A percentile compares a stretch with the other conserved stretches of the same genome.
These are phyloP conservation scores for Fusarium napiforme DNA, from an alignment of 2,329 filamentous ascomycete genomes.

Conservation along the genomic window DNA sequence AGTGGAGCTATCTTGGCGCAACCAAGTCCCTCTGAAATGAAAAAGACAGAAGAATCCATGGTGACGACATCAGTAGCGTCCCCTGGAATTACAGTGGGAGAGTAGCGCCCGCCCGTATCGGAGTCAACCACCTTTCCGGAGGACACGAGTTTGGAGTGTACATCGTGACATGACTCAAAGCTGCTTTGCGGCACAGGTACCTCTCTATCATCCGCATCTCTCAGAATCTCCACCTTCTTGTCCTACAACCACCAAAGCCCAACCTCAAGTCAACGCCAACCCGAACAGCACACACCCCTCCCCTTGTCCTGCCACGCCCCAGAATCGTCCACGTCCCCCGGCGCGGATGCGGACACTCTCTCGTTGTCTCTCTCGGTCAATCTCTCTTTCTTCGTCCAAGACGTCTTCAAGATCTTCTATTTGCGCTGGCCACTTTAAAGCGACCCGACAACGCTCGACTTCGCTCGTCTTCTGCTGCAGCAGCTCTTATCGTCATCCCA, in stretches of 20 bases:
- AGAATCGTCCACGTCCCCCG: constrained; percentile 42
- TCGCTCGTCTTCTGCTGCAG: neutral
- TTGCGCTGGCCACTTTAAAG: constrained; percentile 42
- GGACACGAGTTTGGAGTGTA: constrained; percentile 19
- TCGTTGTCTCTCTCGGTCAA: constrained; percentile 34
- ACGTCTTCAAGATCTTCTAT: constrained; percentile 13
- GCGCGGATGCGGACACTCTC: constrained; percentile 41
- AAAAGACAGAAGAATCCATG: constrained; percentile 1
- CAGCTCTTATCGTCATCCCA: constrained; percentile 16
- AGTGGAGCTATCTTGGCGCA: constrained; percentile 30
- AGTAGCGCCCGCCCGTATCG: constrained; percentile 23
- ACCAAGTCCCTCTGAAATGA: constrained; percentile 24
- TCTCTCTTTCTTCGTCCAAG: constrained; percentile 37
- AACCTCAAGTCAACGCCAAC: constrained; percentile 31
- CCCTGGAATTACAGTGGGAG: constrained; percentile 37
- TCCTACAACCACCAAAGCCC: constrained; percentile 34
- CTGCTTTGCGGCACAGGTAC: neutral
- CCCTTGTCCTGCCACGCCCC: constrained; percentile 42
- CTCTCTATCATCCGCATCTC: constrained; percentile 4
- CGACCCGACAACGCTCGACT: constrained; percentile 8
- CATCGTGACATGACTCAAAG: neutral
- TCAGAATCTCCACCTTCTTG: constrained; percentile 31
- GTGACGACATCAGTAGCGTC: constrained; percentile 41
- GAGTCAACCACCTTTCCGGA: constrained; percentile 31
- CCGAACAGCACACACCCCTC: constrained; percentile 37